Base-by-base conservation (phyloP, 164 flowering plant species). In the Saururus chinensis region DNA sequence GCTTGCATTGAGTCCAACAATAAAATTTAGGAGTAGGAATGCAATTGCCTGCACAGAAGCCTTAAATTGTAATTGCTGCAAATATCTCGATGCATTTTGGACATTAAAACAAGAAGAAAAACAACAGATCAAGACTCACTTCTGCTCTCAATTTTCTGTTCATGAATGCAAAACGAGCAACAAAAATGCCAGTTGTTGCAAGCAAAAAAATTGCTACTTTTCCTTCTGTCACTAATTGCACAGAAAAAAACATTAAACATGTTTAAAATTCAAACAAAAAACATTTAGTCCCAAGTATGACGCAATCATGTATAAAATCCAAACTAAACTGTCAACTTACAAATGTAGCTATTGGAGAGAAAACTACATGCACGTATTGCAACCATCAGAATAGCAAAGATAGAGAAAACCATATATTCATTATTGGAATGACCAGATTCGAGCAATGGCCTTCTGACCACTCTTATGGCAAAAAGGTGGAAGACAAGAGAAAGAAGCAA, bases 271-370 rank as follows among this genome's bases (percentile, higher is more conserved):
- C 17, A 9, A 42, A 22, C 13, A n/a, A 24, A 60, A 60, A 37
- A 59, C 2, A 40, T 0, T 16, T 21, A 60, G 35, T 30, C 4
- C 16, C 14, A 22, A 22, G 52, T 16, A 37, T 25, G 24, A 19
- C 4, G 3, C 21, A 60, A 61, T 26, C 30, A 19, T 49, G 40
- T 19, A 26, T 7, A 60, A 23, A 11, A 45, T 9, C 9, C 20
- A 20, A 19, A 16, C 59, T 21, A 56, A 56, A n/a, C 30, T 1
- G 22, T 25, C 6, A 60, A 75, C 97, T 88, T 76, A 93, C 99
- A 75, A 26, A 95, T 95, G 59, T 74, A 95, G 76, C 99, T 95
- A 71, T 95, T 95, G 51, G 99, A 88, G 48, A 95, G 87, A 57
- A 91, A 79, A 75, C 97, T 95, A 78, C 73, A 78, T 21, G 89